Percentiles rank a stretch among this genome's conserved stretches.
These are phyloP conservation scores for Camellia japonica DNA, from an alignment of 148 eudicot genomes.

Conservation along the genomic window DNA sequence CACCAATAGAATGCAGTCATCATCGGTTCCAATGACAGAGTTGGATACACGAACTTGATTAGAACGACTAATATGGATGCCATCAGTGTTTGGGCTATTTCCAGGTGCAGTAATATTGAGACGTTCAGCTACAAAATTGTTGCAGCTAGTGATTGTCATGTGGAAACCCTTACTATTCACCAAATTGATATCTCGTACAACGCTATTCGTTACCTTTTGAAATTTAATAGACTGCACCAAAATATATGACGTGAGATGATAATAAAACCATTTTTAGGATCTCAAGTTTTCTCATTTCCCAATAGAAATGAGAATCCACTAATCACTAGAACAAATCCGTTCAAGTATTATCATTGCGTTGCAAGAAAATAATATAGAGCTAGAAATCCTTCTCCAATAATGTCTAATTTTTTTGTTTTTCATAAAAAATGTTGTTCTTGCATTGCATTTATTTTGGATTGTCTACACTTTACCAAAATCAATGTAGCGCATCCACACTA, in stretches of 20 bases:
- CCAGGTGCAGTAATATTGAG: slow-evolving; percentile 42
- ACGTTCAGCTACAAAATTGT: slow-evolving; percentile 27
- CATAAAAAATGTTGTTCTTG: too few species aligned
- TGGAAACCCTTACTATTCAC: slow-evolving; percentile 21
- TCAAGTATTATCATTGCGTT: neutral
- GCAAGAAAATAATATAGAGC: too few species aligned
- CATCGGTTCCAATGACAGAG: slow-evolving; percentile 44
- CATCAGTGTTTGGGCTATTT: slow-evolving; percentile 49
- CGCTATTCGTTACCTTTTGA: neutral
- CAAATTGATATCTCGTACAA: neutral
- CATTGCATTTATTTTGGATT: too few species aligned
- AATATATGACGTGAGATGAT: neutral
- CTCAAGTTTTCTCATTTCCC: neutral
- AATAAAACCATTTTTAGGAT: neutral
- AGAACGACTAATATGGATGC: slow-evolving; percentile 48
- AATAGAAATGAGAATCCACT: neutral
- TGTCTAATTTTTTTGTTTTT: too few species aligned
- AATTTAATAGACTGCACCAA: slow-evolving; percentile 5
- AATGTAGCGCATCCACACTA: too few species aligned
- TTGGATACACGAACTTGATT: slow-evolving; percentile 26
- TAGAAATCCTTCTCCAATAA: too few species aligned
- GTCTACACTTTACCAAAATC: too few species aligned
- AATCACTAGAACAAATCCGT: too few species aligned
- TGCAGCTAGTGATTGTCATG: slow-evolving; percentile 30
- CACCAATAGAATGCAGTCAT: slow-evolving; percentile 58